A percentile compares a stretch with the other conserved stretches of the same genome.
Conservation (phyloP, 768 basidiomycete species). For the Tricholoma sp. region DNA sequence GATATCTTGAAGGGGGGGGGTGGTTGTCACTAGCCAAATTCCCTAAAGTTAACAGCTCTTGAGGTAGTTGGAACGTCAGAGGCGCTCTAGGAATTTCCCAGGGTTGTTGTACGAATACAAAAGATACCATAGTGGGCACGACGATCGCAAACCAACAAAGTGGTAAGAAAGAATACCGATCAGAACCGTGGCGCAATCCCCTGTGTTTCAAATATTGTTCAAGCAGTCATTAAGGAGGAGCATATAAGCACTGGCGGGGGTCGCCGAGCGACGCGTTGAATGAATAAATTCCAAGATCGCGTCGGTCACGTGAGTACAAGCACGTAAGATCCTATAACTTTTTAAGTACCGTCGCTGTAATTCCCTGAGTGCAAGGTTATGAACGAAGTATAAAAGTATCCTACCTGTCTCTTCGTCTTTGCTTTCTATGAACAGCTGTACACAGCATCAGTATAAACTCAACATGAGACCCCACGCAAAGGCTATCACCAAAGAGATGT, state of each 20-base stretch:
- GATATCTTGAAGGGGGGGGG: neutral
- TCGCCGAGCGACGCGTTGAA: too few species aligned
- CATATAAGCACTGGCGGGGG: too few species aligned
- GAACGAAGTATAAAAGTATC: neutral
- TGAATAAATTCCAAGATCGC: neutral
- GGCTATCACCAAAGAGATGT: conserved; percentile 48
- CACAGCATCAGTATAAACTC: neutral
- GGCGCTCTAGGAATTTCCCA: neutral
- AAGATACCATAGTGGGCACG: neutral
- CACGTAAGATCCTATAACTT: too few species aligned
- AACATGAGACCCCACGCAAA: neutral
- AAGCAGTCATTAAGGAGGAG: neutral
- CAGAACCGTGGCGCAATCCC: neutral
- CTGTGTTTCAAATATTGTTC: neutral
- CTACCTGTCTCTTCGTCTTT: neutral
- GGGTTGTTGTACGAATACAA: neutral
- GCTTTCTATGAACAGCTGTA: too few species aligned
- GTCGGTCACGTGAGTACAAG: neutral
- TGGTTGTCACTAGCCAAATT: neutral
- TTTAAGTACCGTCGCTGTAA: neutral
- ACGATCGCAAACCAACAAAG: neutral
- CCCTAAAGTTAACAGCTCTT: too few species aligned
- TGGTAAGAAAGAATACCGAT: neutral
- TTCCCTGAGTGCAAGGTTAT: neutral
- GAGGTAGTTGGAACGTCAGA: neutral